Percentiles rank a stretch among this genome's conserved stretches.
Conservation (phyloP, 202 grass and related monocot species). For the Setaria italica region DNA sequence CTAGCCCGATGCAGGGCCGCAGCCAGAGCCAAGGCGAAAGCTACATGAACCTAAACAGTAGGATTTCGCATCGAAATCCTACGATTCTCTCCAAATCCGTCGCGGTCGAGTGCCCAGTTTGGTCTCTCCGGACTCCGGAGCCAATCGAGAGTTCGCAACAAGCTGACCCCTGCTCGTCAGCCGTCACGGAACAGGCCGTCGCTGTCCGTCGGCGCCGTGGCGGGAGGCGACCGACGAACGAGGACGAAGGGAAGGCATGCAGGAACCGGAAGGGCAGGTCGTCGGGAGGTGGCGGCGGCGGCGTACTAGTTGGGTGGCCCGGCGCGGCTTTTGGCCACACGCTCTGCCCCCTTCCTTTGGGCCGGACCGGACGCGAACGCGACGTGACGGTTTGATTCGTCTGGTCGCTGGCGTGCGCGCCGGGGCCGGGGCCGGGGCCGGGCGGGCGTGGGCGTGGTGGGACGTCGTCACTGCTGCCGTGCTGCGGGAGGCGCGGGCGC, state of each 20-base stretch:
- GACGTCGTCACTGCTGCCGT: background rate
- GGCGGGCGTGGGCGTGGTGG: background rate
- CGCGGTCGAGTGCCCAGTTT: conserved; percentile 11
- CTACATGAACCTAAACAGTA: background rate
- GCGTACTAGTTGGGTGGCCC: background rate
- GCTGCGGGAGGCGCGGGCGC: background rate
- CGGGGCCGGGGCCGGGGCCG: background rate
- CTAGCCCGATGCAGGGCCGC: background rate
- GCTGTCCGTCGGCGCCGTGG: background rate
- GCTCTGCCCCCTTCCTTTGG: background rate
- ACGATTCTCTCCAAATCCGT: background rate
- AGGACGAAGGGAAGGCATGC: too few species aligned
- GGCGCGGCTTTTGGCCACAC: background rate
- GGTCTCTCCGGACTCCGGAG: background rate
- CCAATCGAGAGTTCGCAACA: background rate
- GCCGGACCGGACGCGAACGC: background rate
- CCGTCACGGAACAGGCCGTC: background rate
- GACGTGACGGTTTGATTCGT: conserved; percentile 25
- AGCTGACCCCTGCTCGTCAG: background rate
- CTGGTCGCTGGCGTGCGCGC: background rate
- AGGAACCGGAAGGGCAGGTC: too few species aligned
- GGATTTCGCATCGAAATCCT: background rate
- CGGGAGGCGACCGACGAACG: background rate
- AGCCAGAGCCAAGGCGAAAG: background rate
- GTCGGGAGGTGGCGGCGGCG: background rate